These are phyloP conservation scores for Pyrrhoderma lamaoense DNA, from an alignment of 1,284 basidiomycete genomes.

Conservation along the genomic window DNA sequence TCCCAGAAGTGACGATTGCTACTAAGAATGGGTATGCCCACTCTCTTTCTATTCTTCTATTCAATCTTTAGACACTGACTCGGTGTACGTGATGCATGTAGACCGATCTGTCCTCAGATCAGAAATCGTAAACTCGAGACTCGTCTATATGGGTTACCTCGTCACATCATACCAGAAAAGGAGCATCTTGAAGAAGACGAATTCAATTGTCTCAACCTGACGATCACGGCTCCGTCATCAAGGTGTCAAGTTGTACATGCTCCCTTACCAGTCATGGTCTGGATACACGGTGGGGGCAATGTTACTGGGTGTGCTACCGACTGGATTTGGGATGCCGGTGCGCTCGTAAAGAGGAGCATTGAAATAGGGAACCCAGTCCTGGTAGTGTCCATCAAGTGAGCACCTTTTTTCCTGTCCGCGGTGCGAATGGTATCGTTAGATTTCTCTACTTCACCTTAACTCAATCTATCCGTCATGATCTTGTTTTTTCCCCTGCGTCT, in stretches of 20 bases:
- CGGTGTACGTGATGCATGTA: constrained; percentile 27
- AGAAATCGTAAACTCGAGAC: constrained; percentile 46
- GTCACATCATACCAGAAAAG: constrained; percentile 46
- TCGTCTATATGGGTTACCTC: constrained; percentile 51
- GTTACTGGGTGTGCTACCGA: constrained; percentile 57
- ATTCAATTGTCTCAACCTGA: constrained; percentile 69
- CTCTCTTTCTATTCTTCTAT: constrained; percentile 3
- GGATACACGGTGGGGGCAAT: constrained; percentile 70
- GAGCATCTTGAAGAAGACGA: constrained; percentile 49
- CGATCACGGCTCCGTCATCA: constrained; percentile 63
- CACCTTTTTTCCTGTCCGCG: constrained; percentile 19
- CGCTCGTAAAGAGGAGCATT: constrained; percentile 60
- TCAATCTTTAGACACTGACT: neutral
- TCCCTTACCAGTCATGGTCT: constrained; percentile 64
- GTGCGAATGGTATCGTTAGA: neutral
- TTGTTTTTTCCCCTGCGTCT: neutral
- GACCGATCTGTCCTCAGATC: constrained; percentile 69
- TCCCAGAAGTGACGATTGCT: constrained; percentile 51
- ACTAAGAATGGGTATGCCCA: constrained; percentile 50
- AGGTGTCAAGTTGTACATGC: constrained; percentile 24
- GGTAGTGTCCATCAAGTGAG: constrained; percentile 70
- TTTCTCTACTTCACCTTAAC: neutral
- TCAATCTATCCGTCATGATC: neutral
- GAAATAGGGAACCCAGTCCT: constrained; percentile 54
- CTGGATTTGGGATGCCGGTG: constrained; percentile 68